A percentile compares a stretch with the other conserved stretches of the same genome.
These are phyloP conservation scores for Globisporangium okanoganense DNA, from an alignment of 352 stramenopile genomes.

Conservation along the genomic window DNA sequence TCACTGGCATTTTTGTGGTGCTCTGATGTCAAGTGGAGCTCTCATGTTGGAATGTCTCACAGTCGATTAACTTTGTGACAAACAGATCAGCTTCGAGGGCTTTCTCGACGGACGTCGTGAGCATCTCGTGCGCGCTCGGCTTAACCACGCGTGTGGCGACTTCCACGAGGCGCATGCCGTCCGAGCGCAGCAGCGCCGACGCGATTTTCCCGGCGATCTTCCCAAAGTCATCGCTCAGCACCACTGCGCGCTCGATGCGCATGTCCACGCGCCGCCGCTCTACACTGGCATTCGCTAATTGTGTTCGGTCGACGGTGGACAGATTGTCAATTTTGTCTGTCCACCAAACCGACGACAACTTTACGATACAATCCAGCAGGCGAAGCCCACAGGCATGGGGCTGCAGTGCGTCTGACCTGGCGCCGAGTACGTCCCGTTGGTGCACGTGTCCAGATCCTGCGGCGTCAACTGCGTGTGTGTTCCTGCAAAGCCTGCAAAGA, in stretches of 20 bases:
- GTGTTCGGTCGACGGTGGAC: too few species aligned
- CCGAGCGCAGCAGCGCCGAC: conserved; percentile 52
- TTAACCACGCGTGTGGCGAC: conserved; percentile 54
- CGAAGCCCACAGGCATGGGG: conserved; percentile 36
- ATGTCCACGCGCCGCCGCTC: conserved; percentile 34
- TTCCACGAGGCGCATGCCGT: conserved; percentile 62
- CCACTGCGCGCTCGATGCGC: conserved; percentile 67
- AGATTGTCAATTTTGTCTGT: too few species aligned
- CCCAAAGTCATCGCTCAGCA: conserved; percentile 80
- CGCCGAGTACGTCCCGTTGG: conserved; percentile 54
- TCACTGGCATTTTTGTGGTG: too few species aligned
- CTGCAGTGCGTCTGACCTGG: conserved; percentile 40
- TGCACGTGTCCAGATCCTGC: conserved; percentile 30
- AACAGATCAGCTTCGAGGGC: too few species aligned
- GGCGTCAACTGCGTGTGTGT: conserved; percentile 25
- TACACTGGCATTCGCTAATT: too few species aligned
- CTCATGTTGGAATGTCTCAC: too few species aligned
- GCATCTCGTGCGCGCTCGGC: conserved; percentile 67
- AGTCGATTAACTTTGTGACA: too few species aligned
- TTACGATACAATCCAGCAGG: too few species aligned
- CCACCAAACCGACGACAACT: too few species aligned
- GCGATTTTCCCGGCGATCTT: conserved; percentile 57
- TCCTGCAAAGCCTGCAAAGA: conserved; percentile 37
- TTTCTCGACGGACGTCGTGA: too few species aligned
- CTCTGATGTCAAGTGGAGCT: too few species aligned